A percentile compares a stretch with the other conserved stretches of the same genome.
These are phyloP conservation scores for Coemansia sp. DNA, from an alignment of 192 early-diverging fungal species.

Conservation along the genomic window DNA sequence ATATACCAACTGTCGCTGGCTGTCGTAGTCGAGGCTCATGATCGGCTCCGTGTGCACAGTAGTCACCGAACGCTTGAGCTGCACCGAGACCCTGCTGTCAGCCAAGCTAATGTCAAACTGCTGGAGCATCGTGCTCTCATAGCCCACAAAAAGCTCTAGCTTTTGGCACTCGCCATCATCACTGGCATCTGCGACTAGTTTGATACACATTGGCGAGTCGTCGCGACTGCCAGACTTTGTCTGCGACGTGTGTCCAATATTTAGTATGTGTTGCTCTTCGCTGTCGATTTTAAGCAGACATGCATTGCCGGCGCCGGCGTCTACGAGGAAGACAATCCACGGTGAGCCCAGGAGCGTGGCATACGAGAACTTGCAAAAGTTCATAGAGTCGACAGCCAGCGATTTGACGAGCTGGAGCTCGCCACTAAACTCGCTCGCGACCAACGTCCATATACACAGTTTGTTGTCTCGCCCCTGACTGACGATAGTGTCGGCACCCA, in stretches of 20 bases:
- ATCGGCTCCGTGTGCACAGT: slow-evolving; percentile 43
- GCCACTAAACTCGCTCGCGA: slow-evolving; percentile 26
- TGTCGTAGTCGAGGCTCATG: slow-evolving; percentile 34
- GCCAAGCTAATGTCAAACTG: slow-evolving; percentile 16
- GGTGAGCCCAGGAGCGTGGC: background rate
- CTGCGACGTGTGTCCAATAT: slow-evolving; percentile 22
- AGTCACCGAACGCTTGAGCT: background rate
- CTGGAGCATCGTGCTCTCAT: slow-evolving; percentile 41
- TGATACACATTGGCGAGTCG: slow-evolving; percentile 44
- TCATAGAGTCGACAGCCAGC: slow-evolving; percentile 41
- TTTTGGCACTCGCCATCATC: background rate
- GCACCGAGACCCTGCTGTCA: background rate
- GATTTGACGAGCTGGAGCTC: slow-evolving; percentile 6
- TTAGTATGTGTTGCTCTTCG: background rate
- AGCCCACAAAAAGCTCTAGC: slow-evolving; percentile 34
- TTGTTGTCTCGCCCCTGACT: slow-evolving; percentile 53
- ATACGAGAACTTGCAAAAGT: slow-evolving; percentile 43
- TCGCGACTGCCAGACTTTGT: slow-evolving; percentile 24
- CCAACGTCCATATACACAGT: slow-evolving; percentile 34
- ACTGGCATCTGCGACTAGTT: background rate
- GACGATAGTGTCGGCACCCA: slow-evolving; percentile 19
- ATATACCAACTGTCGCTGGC: slow-evolving; percentile 10
- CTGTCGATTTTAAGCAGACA: slow-evolving; percentile 20
- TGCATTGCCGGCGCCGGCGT: slow-evolving; percentile 19
- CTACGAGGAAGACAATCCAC: slow-evolving; percentile 32